Percentiles rank a stretch among this genome's conserved stretches.
These are phyloP conservation scores for Saitoella complicata DNA, from an alignment of 805 yeast genomes.

Conservation along the genomic window DNA sequence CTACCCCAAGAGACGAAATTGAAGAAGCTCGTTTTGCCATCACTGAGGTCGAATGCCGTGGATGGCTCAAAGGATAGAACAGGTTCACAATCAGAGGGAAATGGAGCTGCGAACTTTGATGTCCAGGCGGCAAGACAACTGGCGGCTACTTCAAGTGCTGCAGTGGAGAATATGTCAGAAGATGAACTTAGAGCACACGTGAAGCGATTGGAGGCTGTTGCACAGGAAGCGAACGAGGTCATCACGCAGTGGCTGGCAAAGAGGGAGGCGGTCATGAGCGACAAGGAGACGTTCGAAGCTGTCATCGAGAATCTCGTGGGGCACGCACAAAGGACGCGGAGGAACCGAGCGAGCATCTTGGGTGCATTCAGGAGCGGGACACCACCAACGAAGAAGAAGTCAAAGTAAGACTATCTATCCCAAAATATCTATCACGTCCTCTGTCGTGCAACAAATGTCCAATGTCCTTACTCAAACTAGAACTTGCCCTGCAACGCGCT, in stretches of 20 bases:
- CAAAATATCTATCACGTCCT: too few species aligned
- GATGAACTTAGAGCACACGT: background rate
- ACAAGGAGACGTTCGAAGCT: background rate
- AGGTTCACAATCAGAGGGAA: too few species aligned
- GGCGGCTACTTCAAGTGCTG: too few species aligned
- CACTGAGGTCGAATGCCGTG: too few species aligned
- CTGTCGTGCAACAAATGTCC: too few species aligned
- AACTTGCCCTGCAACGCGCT: conserved; percentile 59
- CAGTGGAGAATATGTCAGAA: background rate
- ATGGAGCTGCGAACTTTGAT: too few species aligned
- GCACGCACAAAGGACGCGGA: background rate
- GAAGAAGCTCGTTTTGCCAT: background rate
- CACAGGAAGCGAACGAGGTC: background rate
- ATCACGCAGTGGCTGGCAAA: conserved; percentile 1
- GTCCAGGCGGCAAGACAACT: too few species aligned
- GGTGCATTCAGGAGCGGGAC: too few species aligned
- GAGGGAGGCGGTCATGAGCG: background rate
- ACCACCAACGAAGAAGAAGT: too few species aligned
- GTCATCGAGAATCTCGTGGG: conserved; percentile 1
- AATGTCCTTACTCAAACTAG: conserved; percentile 19
- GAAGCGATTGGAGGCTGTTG: background rate
- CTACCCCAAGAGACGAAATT: conserved; percentile 6
- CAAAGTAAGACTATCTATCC: too few species aligned
- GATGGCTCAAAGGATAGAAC: too few species aligned
- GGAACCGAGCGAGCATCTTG: too few species aligned